These are phyloP conservation scores for Vitis amurensis DNA, from an alignment of 164 flowering plant genomes.

Conservation along the genomic window DNA sequence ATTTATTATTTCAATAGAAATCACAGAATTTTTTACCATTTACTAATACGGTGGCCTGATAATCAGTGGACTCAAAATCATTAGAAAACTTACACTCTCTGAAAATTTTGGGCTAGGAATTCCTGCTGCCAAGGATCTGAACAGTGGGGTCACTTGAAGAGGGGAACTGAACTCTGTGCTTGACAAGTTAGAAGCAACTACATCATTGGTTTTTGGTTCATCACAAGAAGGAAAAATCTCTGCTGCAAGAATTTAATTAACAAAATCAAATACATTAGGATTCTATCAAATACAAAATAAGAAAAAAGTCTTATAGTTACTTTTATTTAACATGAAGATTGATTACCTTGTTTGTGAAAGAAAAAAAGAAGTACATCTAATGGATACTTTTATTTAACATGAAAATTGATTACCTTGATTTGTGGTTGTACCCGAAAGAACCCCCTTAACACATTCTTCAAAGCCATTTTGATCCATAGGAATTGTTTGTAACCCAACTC, in stretches of 20 bases:
- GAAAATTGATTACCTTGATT: slow-evolving; percentile 35
- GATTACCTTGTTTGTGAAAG: slow-evolving; percentile 33
- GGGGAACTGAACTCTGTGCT: slow-evolving; percentile 74
- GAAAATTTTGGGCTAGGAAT: slow-evolving; percentile 92
- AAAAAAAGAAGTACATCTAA: not conserved
- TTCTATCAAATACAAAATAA: not conserved
- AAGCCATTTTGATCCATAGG: slow-evolving; percentile 21
- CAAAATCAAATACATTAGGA: not conserved
- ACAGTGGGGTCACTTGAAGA: slow-evolving; percentile 70
- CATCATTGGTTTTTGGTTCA: slow-evolving; percentile 30
- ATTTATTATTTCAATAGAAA: too few species aligned
- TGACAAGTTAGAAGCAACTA: slow-evolving; percentile 29
- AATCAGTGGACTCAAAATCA: not conserved
- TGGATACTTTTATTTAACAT: not conserved
- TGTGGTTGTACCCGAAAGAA: slow-evolving; percentile 11
- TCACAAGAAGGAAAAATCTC: slow-evolving; percentile 31
- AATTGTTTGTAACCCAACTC: slow-evolving; percentile 21
- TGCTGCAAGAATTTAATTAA: slow-evolving; percentile 27
- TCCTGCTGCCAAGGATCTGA: slow-evolving; percentile 74
- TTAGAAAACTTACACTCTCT: slow-evolving; percentile 74
- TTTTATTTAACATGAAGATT: not conserved
- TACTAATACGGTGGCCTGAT: not conserved
- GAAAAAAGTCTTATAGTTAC: too few species aligned
- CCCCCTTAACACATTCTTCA: slow-evolving; percentile 22
- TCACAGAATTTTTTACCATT: too few species aligned